A percentile compares a stretch with the other conserved stretches of the same genome.
phyloP scores from a whole-genome alignment of 2,329 filamentous ascomycete genomes.

The Fusarium devonianum region DNA sequence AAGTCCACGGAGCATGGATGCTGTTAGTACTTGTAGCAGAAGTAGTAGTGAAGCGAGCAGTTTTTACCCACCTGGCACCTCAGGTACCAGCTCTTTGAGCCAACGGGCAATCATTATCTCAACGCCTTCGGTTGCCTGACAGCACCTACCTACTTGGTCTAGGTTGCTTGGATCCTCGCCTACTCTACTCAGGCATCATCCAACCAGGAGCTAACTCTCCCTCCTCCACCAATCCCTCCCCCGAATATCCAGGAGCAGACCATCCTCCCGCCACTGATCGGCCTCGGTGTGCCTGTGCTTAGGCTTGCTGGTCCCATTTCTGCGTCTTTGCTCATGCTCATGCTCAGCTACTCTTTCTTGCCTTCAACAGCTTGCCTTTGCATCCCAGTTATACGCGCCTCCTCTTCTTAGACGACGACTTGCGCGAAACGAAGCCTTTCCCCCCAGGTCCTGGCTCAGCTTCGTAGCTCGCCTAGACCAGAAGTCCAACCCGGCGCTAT shows the following conservation, averaged over 20 bases:
- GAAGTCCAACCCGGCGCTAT: constrained; percentile 32
- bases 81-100: too few relatives aligned
- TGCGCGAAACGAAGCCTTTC: neutral
- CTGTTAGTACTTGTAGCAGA: constrained; percentile 29
- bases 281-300: constrained; percentile 14
- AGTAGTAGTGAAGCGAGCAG: too few relatives aligned
- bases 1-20: neutral
- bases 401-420: constrained; percentile 3
- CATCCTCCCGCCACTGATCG: constrained; percentile 35
- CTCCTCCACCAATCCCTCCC: constrained; percentile 31
- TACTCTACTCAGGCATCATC: constrained; percentile 18
- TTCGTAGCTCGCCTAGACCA: constrained; percentile 27
- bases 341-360: neutral
- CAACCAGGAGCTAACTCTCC: constrained; percentile 28
- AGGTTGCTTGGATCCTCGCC: constrained; percentile 10
- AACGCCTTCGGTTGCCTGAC: neutral
- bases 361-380: neutral
- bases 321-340: neutral
- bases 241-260: constrained; percentile 28
- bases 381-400: neutral
- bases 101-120: too few relatives aligned
- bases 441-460: constrained; percentile 15
- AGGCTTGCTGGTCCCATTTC: constrained; percentile 4
- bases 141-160: constrained; percentile 33
- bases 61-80: too few relatives aligned